A percentile compares a stretch with the other conserved stretches of the same genome.
phyloP scores from a whole-genome alignment of 2,329 filamentous ascomycete species.

The Exophiala aquamarina region DNA sequence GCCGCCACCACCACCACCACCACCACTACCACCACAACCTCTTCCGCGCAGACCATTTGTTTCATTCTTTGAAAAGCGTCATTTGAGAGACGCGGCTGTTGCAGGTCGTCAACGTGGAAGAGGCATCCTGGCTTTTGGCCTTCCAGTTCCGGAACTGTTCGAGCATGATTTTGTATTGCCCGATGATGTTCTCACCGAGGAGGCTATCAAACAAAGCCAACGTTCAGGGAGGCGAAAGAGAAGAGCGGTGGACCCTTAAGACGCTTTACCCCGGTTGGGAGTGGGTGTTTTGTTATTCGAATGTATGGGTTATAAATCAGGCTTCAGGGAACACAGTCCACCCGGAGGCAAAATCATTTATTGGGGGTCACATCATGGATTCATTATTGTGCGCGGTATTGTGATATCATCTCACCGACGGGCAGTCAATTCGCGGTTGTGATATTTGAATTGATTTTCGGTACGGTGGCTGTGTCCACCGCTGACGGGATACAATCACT shows the following conservation, averaged over 20 bases:
- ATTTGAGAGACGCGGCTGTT: slow-evolving; percentile 78
- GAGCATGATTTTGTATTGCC: slow-evolving; percentile 76
- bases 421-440: no score
- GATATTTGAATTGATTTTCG: no score
- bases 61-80: slow-evolving; percentile 82
- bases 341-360: no score
- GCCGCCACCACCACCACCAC: slow-evolving; percentile 18
- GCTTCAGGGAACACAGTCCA: no score
- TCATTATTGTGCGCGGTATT: no score
- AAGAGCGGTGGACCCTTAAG: slow-evolving; percentile 20
- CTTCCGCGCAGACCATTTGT: slow-evolving; percentile 63
- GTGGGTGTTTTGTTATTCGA: not conserved
- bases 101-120: slow-evolving; percentile 69
- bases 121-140: slow-evolving; percentile 76
- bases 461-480: no score
- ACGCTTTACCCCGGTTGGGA: not conserved
- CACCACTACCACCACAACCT: slow-evolving; percentile 29
- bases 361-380: no score
- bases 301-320: slow-evolving; percentile 12
- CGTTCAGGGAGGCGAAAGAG: slow-evolving; percentile 27
- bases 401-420: no score
- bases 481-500: no score
- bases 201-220: slow-evolving; percentile 42
- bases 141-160: slow-evolving; percentile 70
- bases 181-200: slow-evolving; percentile 52